A percentile compares a stretch with the other conserved stretches of the same genome.
Evolutionary conservation across 805 yeast genomes (phyloP).

Genomic region (Pichia membranifaciens): DNA sequence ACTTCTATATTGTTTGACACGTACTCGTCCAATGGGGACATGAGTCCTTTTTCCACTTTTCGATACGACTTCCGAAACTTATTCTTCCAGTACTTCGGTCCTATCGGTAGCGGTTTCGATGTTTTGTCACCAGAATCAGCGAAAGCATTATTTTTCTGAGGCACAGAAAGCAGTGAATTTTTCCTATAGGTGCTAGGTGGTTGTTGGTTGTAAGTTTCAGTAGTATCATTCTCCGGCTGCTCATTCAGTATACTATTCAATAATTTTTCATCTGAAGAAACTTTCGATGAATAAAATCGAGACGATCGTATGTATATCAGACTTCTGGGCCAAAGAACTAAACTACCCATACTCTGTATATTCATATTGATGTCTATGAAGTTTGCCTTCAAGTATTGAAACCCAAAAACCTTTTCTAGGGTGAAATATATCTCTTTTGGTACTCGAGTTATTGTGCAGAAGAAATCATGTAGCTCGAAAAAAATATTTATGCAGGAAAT

Average conservation of each 20-base stretch:
- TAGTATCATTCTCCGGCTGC: neutral
- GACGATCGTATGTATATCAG: neutral
- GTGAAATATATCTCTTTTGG: no score
- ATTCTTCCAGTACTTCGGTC: conserved; percentile 20
- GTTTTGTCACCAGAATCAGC: no score
- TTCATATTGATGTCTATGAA: no score
- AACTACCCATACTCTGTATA: no score
- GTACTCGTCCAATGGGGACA: conserved; percentile 19
- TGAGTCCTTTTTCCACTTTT: conserved; percentile 18
- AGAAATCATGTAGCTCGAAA: no score
- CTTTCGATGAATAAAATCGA: neutral
- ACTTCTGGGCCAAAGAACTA: no score
- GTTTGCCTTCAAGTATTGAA: no score
- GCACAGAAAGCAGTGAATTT: neutral
- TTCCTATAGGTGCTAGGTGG: neutral
- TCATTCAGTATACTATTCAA: conserved; percentile 13
- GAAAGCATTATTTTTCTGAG: neutral
- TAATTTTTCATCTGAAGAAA: conserved; percentile 16
- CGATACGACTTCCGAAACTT: conserved; percentile 18
- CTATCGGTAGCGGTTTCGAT: conserved; percentile 2
- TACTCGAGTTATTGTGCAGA: no score
- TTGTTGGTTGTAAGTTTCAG: neutral
- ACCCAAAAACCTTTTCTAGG: no score
- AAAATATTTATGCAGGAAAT: no score
- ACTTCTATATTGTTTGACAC: conserved; percentile 20